A percentile compares a stretch with the other conserved stretches of the same genome.
Conservation (phyloP, 2,329 filamentous ascomycete species). For the Alternaria conjuncta region DNA sequence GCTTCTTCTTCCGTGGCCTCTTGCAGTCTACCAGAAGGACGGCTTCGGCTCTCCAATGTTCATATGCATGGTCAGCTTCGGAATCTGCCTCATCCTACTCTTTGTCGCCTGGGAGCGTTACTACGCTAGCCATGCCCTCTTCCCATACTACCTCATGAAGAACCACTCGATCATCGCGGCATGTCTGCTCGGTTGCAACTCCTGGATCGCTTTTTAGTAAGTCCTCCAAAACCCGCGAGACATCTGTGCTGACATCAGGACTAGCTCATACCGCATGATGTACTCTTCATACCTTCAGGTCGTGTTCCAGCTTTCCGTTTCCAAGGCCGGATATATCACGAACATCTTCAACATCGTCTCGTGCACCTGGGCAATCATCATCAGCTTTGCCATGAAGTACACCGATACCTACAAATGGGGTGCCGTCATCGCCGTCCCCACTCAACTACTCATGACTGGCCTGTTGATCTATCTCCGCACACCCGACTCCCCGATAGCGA, state of each 20-base stretch:
- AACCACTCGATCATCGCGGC: conserved; percentile 59
- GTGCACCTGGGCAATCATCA: conserved; percentile 23
- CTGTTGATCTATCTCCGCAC: conserved; percentile 38
- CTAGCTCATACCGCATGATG: conserved; percentile 36
- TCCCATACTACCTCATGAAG: conserved; percentile 54
- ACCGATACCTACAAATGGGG: conserved; percentile 34
- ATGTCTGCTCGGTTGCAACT: conserved; percentile 47
- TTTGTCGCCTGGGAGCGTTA: conserved; percentile 50
- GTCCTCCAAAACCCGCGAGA: background rate
- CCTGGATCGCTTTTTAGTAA: conserved; percentile 32
- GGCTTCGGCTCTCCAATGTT: conserved; percentile 44
- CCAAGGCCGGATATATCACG: conserved; percentile 26
- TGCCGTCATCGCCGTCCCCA: conserved; percentile 28
- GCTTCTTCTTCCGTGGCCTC: conserved; percentile 71
- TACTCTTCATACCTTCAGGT: conserved; percentile 50
- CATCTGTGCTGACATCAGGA: background rate
- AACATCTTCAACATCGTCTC: conserved; percentile 33
- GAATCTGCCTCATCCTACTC: conserved; percentile 36
- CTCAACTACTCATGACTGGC: conserved; percentile 31
- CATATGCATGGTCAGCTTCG: conserved; percentile 48
- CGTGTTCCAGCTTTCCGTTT: conserved; percentile 31
- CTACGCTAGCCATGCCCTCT: conserved; percentile 47
- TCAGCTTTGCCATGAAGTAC: conserved; percentile 27
- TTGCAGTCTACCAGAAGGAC: conserved; percentile 46
- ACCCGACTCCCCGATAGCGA: conserved; percentile 26